Base-by-base conservation (phyloP, 2,329 filamentous ascomycete genomes). In the Pseudocercospora ulei region DNA sequence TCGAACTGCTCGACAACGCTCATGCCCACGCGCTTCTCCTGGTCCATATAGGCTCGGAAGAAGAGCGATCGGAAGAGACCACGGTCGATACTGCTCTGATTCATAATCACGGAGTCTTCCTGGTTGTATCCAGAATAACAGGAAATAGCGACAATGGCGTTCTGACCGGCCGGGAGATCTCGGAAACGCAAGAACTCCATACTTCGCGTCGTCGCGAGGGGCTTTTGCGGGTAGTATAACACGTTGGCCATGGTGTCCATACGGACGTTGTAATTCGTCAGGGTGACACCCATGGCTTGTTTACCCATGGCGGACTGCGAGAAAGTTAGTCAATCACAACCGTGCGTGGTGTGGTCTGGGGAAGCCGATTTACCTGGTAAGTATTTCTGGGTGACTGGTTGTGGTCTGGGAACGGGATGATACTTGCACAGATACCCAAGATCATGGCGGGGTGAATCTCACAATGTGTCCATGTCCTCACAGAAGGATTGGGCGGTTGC, bases 181-280 rank as follows among this genome's bases (percentile, higher is more conserved):
- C 90, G 77, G 78, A 98, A 98, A 58, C 94, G 94, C 54, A 98
- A 70, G 63, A 92, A 96, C 62, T 98, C 90, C 92, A 98, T 98
- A 3, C 88, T 94, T 49, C 87, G 76, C 11, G 90, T 98, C 1
- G 88, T 96, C 0, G 86, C 90, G 35, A 98, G 73, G 5, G 90
- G 90, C 62, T 98, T 98, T 65, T 98, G 90, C 0, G 90, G 90
- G 56, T 98, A 98, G 65, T 98, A 98, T 3, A 98, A 76, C 59
- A 98, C 93, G 55, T 98, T 98, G 54, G 88, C 82, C 90, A 98
- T 98, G 3, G 90, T 98, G 59, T 98, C 90, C 88, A 98, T 96
- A 48, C 90, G 86, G 46, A 88, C 78, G 25, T 84, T 80, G 63
- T 93, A 98, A 61, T 98, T 98, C 7, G 92, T 98, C 40, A 98